Conservation (phyloP, 129 eudicot species). For the Pittosporum tobira region DNA sequence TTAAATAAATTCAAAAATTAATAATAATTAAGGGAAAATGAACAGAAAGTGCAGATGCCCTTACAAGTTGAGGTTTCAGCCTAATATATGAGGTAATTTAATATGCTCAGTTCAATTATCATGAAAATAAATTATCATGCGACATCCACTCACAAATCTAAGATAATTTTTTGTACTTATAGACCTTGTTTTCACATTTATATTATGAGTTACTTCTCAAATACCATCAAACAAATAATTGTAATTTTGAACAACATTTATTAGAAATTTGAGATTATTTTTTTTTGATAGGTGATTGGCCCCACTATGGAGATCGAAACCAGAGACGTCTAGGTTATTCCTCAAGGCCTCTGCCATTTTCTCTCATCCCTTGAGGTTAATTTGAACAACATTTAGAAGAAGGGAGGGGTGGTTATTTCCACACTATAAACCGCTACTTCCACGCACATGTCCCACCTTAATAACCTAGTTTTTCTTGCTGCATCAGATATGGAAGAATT, state of each 20-base stretch:
- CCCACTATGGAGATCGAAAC: too few species aligned
- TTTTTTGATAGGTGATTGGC: too few species aligned
- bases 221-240: not conserved
- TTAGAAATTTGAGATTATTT: too few species aligned
- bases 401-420: too few species aligned
- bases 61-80: not conserved
- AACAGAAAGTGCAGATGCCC: not conserved
- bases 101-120: not conserved
- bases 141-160: not conserved
- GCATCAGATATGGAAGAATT: too few species aligned
- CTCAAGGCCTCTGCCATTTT: too few species aligned
- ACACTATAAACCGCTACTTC: too few species aligned
- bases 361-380: too few species aligned
- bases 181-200: not conserved
- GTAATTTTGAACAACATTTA: not conserved
- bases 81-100: not conserved
- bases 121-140: not conserved
- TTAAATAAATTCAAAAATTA: not conserved
- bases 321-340: too few species aligned
- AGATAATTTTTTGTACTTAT: not conserved
- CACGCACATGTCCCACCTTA: too few species aligned
- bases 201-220: not conserved
- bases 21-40: not conserved
- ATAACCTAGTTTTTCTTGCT: too few species aligned
- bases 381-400: too few species aligned